Base-by-base conservation (phyloP, 2,329 filamentous ascomycete genomes). In the Alternaria sp. region DNA sequence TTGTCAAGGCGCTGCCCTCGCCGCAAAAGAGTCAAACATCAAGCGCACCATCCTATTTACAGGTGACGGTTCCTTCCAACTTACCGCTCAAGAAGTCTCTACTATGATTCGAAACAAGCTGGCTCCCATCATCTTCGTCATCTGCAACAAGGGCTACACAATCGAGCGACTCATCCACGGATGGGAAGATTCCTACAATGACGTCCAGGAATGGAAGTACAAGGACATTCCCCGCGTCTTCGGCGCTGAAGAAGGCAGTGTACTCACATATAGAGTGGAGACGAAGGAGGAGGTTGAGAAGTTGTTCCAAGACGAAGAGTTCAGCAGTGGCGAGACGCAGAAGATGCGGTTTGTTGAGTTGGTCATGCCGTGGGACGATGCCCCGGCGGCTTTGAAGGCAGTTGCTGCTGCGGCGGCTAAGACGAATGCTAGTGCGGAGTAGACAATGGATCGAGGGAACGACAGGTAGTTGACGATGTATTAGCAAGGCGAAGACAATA, bases 161-260 rank as follows among this genome's bases (percentile, higher is more conserved):
- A 96, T 96, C 77, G 93, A 97, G 81, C 89, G 93, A 28, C 91
- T 88, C 78, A 96, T 97, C 73, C 93, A 97, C 79, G 93, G 93
- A 57, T 91, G 91, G 88, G 84, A 93, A 9, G 91, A 88, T 30
- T 78, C 76, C 25, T 97, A 97, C 83, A 97, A 97, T 75, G 92
- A 97, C 75, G 89, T 97, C 60, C 85, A 87, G 62, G 79, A 83
- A 11, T 97, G 93, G 93, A 85, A 90, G 54, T 91, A 90, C 83
- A 88, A 88, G 77, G 87, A 89, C 19, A 80, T 93, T 0, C 86
- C 91, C 3, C 83, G 84, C 5, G 87, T 88, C 0, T 93, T 96
- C 74, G 91, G 91, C 46, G 90, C 86, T 1, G 75, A 81, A 15
- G 81, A 86, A 8, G 83, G 86, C 19, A 83, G 85, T 45, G 86